These are phyloP conservation scores for Colletotrichum kahawae DNA, from an alignment of 2,329 filamentous ascomycete species.

Conservation along the genomic window DNA sequence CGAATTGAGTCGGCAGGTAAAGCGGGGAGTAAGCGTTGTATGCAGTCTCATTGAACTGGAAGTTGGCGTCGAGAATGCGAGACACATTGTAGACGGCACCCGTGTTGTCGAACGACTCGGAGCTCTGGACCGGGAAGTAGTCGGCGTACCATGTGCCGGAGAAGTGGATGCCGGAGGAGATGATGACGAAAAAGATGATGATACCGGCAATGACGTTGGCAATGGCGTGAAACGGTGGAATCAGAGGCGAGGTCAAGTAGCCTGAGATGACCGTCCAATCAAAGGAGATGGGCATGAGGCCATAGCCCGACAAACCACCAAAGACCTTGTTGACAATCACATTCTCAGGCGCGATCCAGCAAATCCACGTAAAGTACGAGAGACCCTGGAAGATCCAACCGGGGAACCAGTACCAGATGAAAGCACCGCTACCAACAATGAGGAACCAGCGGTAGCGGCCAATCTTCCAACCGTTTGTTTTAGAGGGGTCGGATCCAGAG, in stretches of 20 bases:
- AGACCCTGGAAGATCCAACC: conserved; percentile 68
- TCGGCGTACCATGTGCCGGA: conserved; percentile 61
- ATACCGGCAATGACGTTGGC: conserved; percentile 62
- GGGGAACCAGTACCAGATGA: conserved; percentile 67
- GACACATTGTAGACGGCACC: conserved; percentile 64
- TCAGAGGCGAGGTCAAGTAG: conserved; percentile 61
- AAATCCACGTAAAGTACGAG: conserved; percentile 64
- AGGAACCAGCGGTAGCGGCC: conserved; percentile 64
- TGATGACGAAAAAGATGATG: conserved; percentile 54
- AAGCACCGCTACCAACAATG: conserved; percentile 53
- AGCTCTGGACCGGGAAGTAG: conserved; percentile 66
- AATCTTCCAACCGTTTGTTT: conserved; percentile 63
- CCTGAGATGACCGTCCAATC: conserved; percentile 69
- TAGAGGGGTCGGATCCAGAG: conserved; percentile 52
- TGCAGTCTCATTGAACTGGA: conserved; percentile 63
- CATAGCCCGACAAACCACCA: conserved; percentile 64
- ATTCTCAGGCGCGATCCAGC: conserved; percentile 67
- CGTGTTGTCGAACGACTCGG: conserved; percentile 68
- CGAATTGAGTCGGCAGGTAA: conserved; percentile 67
- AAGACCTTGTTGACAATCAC: conserved; percentile 69
- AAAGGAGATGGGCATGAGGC: conserved; percentile 68
- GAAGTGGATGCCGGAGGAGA: conserved; percentile 66
- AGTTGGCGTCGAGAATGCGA: conserved; percentile 60
- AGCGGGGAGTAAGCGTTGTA: conserved; percentile 71
- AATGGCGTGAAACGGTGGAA: conserved; percentile 65